Evolutionary conservation across 1,139 yeast genomes (phyloP).

Genomic region (Geotrichum carabidarum): DNA sequence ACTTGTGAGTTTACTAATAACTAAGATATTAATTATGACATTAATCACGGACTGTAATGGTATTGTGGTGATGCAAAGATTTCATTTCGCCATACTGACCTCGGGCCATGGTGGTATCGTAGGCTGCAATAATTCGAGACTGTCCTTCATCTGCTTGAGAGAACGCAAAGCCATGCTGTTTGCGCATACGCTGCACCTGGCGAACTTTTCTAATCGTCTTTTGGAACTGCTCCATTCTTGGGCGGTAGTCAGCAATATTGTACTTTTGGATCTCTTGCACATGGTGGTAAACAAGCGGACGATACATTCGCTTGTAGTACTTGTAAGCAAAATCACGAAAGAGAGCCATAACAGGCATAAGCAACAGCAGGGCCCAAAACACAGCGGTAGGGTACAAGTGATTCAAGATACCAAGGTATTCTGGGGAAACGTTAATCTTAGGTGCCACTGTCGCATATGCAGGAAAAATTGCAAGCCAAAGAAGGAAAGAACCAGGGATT

Average conservation of each 20-base stretch:
- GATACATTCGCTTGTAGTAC: constrained; percentile 83
- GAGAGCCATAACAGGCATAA: constrained; percentile 72
- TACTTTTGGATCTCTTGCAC: constrained; percentile 96
- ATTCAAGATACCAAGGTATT: constrained; percentile 72
- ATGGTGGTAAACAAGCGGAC: constrained; percentile 87
- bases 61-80: constrained; percentile 18
- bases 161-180: constrained; percentile 97
- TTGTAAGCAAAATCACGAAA: constrained; percentile 91
- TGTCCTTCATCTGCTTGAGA: constrained; percentile 96
- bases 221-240: constrained; percentile 94
- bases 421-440: constrained; percentile 69
- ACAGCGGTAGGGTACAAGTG: constrained; percentile 71
- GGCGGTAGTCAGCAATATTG: constrained; percentile 88
- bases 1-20: neutral
- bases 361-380: constrained; percentile 80
- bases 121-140: constrained; percentile 83
- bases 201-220: constrained; percentile 95
- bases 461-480: constrained; percentile 87
- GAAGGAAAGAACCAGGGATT: constrained; percentile 83
- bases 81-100: constrained; percentile 52
- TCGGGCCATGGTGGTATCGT: constrained; percentile 74
- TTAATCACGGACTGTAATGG: constrained; percentile 9
- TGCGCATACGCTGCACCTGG: constrained; percentile 95
- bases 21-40: neutral
- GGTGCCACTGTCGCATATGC: constrained; percentile 85